Base-by-base conservation (phyloP, 805 yeast genomes). In the Komagataella kurtzmanii region DNA sequence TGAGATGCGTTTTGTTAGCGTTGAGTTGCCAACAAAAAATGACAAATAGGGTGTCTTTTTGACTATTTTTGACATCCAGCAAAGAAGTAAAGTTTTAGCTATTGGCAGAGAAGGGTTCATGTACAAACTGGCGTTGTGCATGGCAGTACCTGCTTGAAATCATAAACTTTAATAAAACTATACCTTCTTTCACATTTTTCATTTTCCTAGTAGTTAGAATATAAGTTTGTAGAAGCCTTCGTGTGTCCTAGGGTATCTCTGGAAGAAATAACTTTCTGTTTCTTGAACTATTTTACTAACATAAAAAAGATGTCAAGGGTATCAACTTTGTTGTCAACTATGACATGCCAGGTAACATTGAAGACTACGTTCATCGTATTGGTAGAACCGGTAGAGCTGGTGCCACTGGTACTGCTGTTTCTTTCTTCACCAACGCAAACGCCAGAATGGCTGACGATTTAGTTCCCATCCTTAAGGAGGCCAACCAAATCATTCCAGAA, bases 311-410 rank as follows among this genome's bases (percentile, higher is more conserved):
- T 74, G 99, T 93, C 71, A 93, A 93, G 77, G 99, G 97, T 69
- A 88, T 93, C 67, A 85, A 90, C 61, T 82, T 75, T 63, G 99
- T 93, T 55, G 78, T 93, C 68, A 93, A 93, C 81, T 88, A 79
- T 65, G 98, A 91, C 70, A 91, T 91, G 90, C 98, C 99, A 65
- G 89, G 88, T 71, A 91, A 91, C 73, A 88, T 90, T 66, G 99
- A 93, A 77, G 98, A 93, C 74, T 91, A 91, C 69, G 97, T 91
- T 57, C 99, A 91, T 71, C 83, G 99, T 75, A 93, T 91, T 65
- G 99, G 99, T 71, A 90, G 97, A 81, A 90, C 99, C 58, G 99
- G 99, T 69, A 88, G 99, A 80, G 99, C 97, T 59, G 98, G 98
- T 69, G 83, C 89, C 56, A 76, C 77, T 56, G 99, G 99, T 79